phyloP scores from a whole-genome alignment of 2,329 filamentous ascomycete species.

The Fusarium irregulare region DNA sequence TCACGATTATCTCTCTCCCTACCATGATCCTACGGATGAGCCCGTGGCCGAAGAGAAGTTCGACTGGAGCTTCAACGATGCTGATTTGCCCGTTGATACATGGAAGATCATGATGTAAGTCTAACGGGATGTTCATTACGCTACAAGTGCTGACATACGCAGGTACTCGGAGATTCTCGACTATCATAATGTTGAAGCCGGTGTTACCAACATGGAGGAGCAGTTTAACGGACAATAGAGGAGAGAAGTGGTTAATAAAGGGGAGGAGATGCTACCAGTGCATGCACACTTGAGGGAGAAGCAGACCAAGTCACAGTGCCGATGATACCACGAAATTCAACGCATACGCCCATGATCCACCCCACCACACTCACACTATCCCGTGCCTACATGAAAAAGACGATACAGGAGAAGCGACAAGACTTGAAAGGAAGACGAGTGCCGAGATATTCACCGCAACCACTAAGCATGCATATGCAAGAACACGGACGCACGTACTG shows the following conservation, averaged over 20 bases:
- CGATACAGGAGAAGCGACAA: constrained; percentile 29
- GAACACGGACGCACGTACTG: constrained; percentile 42
- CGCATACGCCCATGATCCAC: constrained; percentile 39
- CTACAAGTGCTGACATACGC: constrained; percentile 28
- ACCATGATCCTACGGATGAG: constrained; percentile 97
- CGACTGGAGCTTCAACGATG: constrained; percentile 99
- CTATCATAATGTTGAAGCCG: constrained; percentile 90
- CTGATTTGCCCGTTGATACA: constrained; percentile 96
- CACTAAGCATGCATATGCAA: constrained; percentile 31
- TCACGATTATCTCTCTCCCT: constrained; percentile 94
- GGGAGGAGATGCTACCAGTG: constrained; percentile 32
- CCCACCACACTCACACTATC: constrained; percentile 27
- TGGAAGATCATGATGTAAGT: constrained; percentile 99
- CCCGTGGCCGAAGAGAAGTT: constrained; percentile 97
- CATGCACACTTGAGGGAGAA: constrained; percentile 34
- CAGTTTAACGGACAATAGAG: constrained; percentile 53
- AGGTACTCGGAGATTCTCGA: constrained; percentile 99
- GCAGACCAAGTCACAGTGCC: constrained; percentile 41
- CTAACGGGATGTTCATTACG: neutral
- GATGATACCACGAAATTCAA: constrained; percentile 54
- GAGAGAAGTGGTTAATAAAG: constrained; percentile 50
- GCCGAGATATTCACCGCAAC: constrained; percentile 9
- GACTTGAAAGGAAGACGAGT: constrained; percentile 21
- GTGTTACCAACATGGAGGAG: constrained; percentile 53
- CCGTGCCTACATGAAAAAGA: constrained; percentile 31